Evolutionary conservation across 495 filamentous ascomycete genomes (phyloP).

Genomic region (Penicillium parvum): DNA sequence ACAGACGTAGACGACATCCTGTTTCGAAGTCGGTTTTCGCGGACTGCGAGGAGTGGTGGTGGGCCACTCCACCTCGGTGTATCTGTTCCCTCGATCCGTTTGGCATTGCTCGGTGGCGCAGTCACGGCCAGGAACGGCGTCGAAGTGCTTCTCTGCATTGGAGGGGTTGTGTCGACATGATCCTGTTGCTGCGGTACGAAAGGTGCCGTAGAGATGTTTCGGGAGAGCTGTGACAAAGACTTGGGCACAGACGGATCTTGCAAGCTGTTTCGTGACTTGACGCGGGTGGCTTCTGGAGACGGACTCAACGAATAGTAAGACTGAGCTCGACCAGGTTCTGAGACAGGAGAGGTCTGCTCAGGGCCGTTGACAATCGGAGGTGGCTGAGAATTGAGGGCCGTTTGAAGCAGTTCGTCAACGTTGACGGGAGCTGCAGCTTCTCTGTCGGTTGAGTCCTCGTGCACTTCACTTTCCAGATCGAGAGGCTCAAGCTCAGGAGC

Average conservation of each 20-base stretch:
- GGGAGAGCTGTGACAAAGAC: slow-evolving; percentile 9
- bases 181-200: neutral
- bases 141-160: slow-evolving; percentile 38
- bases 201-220: slow-evolving; percentile 17
- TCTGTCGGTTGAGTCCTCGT: slow-evolving; percentile 16
- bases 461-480: slow-evolving; percentile 34
- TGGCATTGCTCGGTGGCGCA: slow-evolving; percentile 11
- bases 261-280: slow-evolving; percentile 8
- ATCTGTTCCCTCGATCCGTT: slow-evolving; percentile 12
- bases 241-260: slow-evolving; percentile 3
- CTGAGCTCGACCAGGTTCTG: slow-evolving; percentile 15
- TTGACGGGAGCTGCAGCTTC: slow-evolving; percentile 61
- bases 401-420: slow-evolving; percentile 64
- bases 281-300: slow-evolving; percentile 5
- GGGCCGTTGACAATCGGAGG: slow-evolving; percentile 33
- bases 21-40: slow-evolving; percentile 37
- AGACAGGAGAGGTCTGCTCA: slow-evolving; percentile 5
- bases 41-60: slow-evolving; percentile 38
- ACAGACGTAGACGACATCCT: slow-evolving; percentile 39
- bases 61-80: slow-evolving; percentile 32
- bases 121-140: slow-evolving; percentile 39
- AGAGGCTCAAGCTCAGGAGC: slow-evolving; percentile 65
- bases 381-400: slow-evolving; percentile 48
- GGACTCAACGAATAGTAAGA: slow-evolving; percentile 7
- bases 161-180: slow-evolving; percentile 3